phyloP scores from a whole-genome alignment of 2,329 filamentous ascomycete genomes.

The Ophiostoma populinum region DNA sequence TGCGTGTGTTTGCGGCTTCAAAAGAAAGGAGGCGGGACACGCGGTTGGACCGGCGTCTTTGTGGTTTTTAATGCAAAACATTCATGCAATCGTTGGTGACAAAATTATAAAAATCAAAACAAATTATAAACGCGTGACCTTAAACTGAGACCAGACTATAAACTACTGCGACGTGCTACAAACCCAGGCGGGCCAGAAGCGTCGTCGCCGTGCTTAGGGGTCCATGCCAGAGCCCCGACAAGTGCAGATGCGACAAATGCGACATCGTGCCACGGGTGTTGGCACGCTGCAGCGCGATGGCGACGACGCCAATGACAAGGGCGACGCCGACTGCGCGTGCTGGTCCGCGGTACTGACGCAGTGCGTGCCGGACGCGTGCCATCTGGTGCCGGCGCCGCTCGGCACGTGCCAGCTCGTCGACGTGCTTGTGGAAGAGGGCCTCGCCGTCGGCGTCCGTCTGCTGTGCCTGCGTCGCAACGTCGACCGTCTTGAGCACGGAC shows the following conservation, averaged over 20 bases:
- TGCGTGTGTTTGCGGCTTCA: constrained; percentile 2
- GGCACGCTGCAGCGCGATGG: constrained; percentile 44
- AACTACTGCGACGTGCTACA: neutral
- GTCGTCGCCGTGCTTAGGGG: constrained; percentile 8
- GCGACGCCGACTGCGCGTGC: constrained; percentile 44
- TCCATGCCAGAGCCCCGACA: constrained; percentile 6
- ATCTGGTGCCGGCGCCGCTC: constrained; percentile 37
- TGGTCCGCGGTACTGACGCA: constrained; percentile 51
- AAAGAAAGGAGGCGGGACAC: constrained; percentile 1
- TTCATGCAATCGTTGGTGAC: neutral
- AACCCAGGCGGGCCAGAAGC: constrained; percentile 10
- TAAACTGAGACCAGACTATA: neutral
- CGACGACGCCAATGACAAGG: constrained; percentile 48
- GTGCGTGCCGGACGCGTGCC: constrained; percentile 16
- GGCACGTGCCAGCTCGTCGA: constrained; percentile 48
- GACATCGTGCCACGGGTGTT: constrained; percentile 18
- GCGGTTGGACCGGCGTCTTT: constrained; percentile 3
- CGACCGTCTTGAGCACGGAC: constrained; percentile 76
- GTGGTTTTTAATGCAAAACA: constrained; percentile 2
- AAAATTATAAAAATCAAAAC: neutral
- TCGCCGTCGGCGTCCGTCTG: constrained; percentile 49
- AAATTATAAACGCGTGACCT: neutral
- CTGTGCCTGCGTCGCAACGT: constrained; percentile 21
- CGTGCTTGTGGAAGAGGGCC: constrained; percentile 51
- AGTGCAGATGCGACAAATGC: constrained; percentile 7